Evolutionary conservation across 1,139 yeast species (phyloP), one percentile per base, ranked within the genome.

Genomic region (Pichiaceae sp.): DNA sequence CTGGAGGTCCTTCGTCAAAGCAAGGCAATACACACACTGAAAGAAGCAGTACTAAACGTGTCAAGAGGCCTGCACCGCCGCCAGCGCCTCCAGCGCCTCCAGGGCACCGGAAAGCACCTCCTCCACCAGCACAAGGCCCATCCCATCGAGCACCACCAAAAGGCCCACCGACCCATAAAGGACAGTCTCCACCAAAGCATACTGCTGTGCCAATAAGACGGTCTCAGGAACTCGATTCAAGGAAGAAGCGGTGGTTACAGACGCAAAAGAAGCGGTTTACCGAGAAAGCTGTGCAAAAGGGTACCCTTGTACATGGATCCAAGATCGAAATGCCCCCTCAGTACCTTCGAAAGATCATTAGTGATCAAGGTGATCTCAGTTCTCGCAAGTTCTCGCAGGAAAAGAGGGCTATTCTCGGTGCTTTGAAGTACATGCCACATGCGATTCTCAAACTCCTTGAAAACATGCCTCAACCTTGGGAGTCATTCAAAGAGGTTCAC

Each of bases 381-480:
- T 76, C 93, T 7, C 74, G 75, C 47, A 76, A 78, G 44, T 83
- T 85, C 31, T 80, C 93, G n/a, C 75, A 83, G 8, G 97, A 91
- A 52, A 89, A 89, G 54, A 67, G 93, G 39, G 76, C 96, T 0
- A 89, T 85, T 52, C 61, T 93, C 20, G 96, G 97, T 1, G 91
- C 97, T 0, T 65, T 93, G 41, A 91, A 89, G 59, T 93, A 82
- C 59, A 73, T 93, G 78, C 99, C 99, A 0, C 97, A 91, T 60
- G 96, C 98, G 0, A 74, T 89, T 2, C 59, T 87, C 43, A 93
- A 93, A 57, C 68, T 93, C 27, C 56, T 93, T 34, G 98, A 93
- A 53, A 89, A 87, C 51, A 91, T 93, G 91, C 99, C 99, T 0
- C 96, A 87, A 55, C 99, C 99, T 1, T 93, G 99, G 99, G 97